These are phyloP conservation scores for Coniochaeta ligniaria DNA, from an alignment of 2,329 filamentous ascomycete genomes.

Conservation along the genomic window DNA sequence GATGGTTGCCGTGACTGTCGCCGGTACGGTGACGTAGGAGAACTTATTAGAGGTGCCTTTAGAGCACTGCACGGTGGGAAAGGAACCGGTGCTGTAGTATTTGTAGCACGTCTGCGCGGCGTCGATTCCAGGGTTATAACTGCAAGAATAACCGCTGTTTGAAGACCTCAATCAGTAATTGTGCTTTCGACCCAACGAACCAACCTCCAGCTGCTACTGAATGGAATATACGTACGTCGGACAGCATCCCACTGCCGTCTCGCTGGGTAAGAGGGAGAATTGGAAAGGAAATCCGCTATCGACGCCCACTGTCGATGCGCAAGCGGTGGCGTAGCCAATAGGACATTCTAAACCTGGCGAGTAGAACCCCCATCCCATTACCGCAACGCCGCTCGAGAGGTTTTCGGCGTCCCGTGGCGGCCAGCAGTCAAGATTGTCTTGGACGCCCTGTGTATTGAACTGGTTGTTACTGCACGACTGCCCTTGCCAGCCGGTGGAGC, in stretches of 20 bases:
- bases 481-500: constrained; percentile 11
- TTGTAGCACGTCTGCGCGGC: background rate
- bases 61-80: background rate
- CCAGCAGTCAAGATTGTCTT: constrained; percentile 13
- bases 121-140: background rate
- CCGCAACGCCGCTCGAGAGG: constrained; percentile 9
- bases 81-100: background rate
- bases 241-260: constrained; percentile 4
- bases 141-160: constrained; percentile 1
- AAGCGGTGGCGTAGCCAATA: constrained; percentile 17
- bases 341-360: constrained; percentile 21
- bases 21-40: background rate
- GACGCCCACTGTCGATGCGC: constrained; percentile 13
- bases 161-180: background rate
- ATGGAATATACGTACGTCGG: constrained; percentile 1
- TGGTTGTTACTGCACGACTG: constrained; percentile 10
- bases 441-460: constrained; percentile 1
- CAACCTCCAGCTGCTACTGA: background rate
- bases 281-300: constrained; percentile 2
- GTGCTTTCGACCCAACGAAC: background rate
- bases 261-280: background rate
- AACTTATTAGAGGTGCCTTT: background rate
- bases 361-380: constrained; percentile 22
- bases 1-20: background rate
- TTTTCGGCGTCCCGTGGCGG: constrained; percentile 8